A percentile compares a stretch with the other conserved stretches of the same genome.
These are phyloP conservation scores for Stagonosporopsis rhizophila DNA, from an alignment of 2,329 filamentous ascomycete species.

Conservation along the genomic window DNA sequence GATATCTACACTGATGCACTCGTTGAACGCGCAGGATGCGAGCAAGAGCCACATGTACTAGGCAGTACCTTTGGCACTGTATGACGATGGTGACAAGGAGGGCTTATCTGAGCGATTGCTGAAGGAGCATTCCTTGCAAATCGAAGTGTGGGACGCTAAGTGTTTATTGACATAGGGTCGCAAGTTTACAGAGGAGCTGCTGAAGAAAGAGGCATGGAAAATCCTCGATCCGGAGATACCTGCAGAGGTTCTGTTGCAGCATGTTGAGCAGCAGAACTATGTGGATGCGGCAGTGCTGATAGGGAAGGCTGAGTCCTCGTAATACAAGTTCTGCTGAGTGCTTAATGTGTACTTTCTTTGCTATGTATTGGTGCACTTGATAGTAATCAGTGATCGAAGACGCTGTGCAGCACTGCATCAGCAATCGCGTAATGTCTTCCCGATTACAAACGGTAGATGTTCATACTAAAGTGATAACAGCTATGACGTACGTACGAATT, in stretches of 20 bases:
- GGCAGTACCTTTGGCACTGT: slow-evolving; percentile 5
- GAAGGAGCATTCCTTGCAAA: neutral
- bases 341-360: neutral
- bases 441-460: neutral
- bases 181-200: neutral
- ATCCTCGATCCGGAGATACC: slow-evolving; percentile 4
- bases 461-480: neutral
- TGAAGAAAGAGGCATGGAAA: neutral
- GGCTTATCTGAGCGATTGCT: neutral
- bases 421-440: neutral
- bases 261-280: neutral
- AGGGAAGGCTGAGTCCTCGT: neutral
- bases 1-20: slow-evolving; percentile 18
- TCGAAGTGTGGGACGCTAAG: neutral
- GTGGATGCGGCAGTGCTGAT: neutral
- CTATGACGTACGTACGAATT: no score
- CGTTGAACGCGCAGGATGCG: slow-evolving; percentile 14
- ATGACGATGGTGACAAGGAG: neutral
- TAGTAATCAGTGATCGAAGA: no score
- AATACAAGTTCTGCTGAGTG: neutral
- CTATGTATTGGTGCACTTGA: no score
- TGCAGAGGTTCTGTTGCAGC: neutral
- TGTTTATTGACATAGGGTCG: neutral
- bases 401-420: neutral
- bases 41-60: slow-evolving; percentile 16